Evolutionary conservation across 768 basidiomycete genomes (phyloP).

Genomic region (Lepiota venenata): DNA sequence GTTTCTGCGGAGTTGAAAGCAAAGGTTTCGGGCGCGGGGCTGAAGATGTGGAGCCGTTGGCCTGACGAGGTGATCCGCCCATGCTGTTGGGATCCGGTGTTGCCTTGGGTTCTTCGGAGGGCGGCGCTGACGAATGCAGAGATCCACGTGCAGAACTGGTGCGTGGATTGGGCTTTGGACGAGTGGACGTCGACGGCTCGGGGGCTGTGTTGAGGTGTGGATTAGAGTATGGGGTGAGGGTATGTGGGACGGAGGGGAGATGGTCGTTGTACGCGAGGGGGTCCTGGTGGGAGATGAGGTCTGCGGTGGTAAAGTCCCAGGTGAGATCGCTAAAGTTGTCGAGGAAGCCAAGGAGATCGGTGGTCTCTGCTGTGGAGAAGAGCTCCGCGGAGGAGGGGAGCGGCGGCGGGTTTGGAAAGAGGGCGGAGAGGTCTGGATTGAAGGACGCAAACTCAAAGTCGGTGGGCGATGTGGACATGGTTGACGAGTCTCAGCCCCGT

Average conservation of each 20-base stretch:
- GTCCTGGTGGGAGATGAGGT: conserved; percentile 4
- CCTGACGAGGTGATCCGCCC: not conserved
- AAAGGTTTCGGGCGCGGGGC: conserved; percentile 53
- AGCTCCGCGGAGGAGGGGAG: conserved; percentile 73
- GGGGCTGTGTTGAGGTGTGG: conserved; percentile 43
- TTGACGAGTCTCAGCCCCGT: not conserved
- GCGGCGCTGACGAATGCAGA: conserved; percentile 18
- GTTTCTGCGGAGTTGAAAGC: conserved; percentile 81
- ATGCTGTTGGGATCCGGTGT: conserved; percentile 20
- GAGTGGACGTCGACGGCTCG: conserved; percentile 36
- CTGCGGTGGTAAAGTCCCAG: conserved; percentile 48
- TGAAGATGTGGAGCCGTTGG: conserved; percentile 11
- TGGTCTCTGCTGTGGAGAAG: conserved; percentile 75
- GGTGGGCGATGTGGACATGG: conserved; percentile 33
- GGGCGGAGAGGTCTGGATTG: conserved; percentile 51
- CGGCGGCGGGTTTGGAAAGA: conserved; percentile 63
- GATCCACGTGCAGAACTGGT: conserved; percentile 22
- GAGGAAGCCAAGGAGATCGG: conserved; percentile 76
- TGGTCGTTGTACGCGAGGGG: conserved; percentile 26
- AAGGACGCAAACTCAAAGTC: conserved; percentile 69
- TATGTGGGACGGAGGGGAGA: conserved; percentile 19
- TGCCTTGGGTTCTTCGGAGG: conserved; percentile 21
- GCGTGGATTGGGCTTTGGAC: conserved; percentile 28
- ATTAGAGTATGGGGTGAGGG: conserved; percentile 41
- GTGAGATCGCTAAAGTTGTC: conserved; percentile 66